Base-by-base conservation (phyloP, 805 yeast genomes). In the Scheffersomyces amazonensis region DNA sequence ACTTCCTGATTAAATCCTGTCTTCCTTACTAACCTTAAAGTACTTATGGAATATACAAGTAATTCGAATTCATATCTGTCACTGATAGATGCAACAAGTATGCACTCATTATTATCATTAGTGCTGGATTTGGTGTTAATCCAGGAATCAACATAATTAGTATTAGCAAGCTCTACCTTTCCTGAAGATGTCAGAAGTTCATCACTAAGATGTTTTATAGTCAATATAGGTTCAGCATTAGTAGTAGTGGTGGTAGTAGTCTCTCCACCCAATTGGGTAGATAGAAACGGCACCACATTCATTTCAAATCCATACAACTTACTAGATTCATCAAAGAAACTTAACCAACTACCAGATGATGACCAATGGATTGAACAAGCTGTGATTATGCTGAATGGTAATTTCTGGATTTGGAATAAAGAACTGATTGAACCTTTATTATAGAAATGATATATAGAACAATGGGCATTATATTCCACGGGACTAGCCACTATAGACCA, bases 401-500 rank as follows among this genome's bases (percentile, higher is more conserved):
- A 39, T 24, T 56, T 44, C 20, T 48, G 54, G 32, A 46, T 43
- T 35, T 50, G 58, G 9, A 48, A 43, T 16, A 63, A 39, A 15
- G 35, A 40, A 46, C 73, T 66, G 15, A 39, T 45, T 5, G 62
- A 48, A 0, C 73, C 73, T 8, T 47, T 44, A 36, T 66, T 64
- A 35, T 54, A 44, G 39, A 67, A 66, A 32, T 66, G 56, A 43
- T 47, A 52, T 4, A 54, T 29, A n/a, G 49, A 32, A 3, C 52
- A 59, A 4, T 45, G 43, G 2, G 39, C 29, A 18, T 46, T 42
- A 34, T 53, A 54, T 27, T 50, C 53, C 25, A 53, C 32, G 5
- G 60, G 55, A 11, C 49, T 44, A 3, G 54, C 61, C 20, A 60
- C 43, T 5, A 67, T 39, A 6, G 68, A 53, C 71, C 71, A 69